Conservation (phyloP, 2,329 filamentous ascomycete genomes). For the Chrysosporium keratinophilum region DNA sequence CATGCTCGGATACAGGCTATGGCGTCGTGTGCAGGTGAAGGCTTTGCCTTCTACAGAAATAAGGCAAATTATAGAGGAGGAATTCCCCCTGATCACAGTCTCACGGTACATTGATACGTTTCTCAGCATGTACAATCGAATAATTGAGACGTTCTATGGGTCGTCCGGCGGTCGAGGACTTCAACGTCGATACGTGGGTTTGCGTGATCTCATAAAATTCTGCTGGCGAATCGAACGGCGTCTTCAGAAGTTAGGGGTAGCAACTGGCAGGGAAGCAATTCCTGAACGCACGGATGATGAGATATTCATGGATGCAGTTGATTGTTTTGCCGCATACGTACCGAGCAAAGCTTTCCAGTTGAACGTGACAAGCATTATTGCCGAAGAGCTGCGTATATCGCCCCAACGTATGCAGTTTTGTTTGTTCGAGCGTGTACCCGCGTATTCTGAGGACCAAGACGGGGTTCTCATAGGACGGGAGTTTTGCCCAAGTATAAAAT, state of each 20-base stretch:
- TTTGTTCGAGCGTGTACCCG: slow-evolving; percentile 60
- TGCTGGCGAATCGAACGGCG: slow-evolving; percentile 64
- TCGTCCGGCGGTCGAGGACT: slow-evolving; percentile 31
- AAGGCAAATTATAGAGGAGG: slow-evolving; percentile 58
- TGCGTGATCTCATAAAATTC: slow-evolving; percentile 84
- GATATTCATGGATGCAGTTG: slow-evolving; percentile 87
- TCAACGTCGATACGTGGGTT: slow-evolving; percentile 49
- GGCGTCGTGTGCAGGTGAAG: slow-evolving; percentile 64
- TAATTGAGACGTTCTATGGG: slow-evolving; percentile 32
- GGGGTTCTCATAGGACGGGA: slow-evolving; percentile 57
- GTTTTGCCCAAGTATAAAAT: slow-evolving; percentile 48
- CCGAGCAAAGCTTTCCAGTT: slow-evolving; percentile 53
- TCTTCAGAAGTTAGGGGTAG: slow-evolving; percentile 48
- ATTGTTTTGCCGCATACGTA: slow-evolving; percentile 80
- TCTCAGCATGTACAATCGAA: slow-evolving; percentile 46
- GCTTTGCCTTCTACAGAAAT: slow-evolving; percentile 61
- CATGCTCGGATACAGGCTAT: slow-evolving; percentile 76
- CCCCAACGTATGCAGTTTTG: slow-evolving; percentile 71
- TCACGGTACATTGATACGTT: slow-evolving; percentile 46
- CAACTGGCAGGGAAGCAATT: slow-evolving; percentile 58
- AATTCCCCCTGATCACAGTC: slow-evolving; percentile 53
- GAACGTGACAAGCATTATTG: slow-evolving; percentile 52
- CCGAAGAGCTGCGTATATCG: slow-evolving; percentile 77
- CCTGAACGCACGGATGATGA: slow-evolving; percentile 63
- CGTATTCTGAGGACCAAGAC: slow-evolving; percentile 51